Percentiles rank a stretch among this genome's conserved stretches.
Evolutionary conservation across 2,329 filamentous ascomycete species (phyloP).

Genomic region (Mollisia scopiformis): DNA sequence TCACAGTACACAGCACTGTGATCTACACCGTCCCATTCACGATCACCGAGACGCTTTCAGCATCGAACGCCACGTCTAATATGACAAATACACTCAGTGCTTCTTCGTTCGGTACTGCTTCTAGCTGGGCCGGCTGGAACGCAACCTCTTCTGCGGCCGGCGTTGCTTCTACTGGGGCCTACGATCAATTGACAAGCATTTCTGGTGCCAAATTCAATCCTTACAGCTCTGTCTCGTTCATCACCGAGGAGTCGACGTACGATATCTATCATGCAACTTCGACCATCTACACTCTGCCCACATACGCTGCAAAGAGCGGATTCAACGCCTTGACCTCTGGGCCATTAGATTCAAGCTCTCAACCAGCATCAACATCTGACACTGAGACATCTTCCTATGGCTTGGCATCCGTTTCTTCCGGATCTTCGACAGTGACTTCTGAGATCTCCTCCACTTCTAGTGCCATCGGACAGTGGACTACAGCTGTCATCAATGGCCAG

Average conservation of each 20-base stretch:
- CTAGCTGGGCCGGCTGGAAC: conserved; percentile 27
- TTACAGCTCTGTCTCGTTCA: neutral
- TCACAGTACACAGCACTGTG: conserved; percentile 14
- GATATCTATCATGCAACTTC: conserved; percentile 14
- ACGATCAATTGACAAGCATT: neutral
- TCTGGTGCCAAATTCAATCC: neutral
- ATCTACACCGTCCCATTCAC: conserved; percentile 15
- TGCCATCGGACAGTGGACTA: conserved; percentile 3
- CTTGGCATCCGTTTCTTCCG: neutral
- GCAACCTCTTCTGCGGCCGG: conserved; percentile 12
- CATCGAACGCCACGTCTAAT: neutral
- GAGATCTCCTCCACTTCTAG: neutral
- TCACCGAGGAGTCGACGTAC: conserved; percentile 16
- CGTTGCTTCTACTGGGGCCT: neutral
- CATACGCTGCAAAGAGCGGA: conserved; percentile 17
- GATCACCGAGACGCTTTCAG: conserved; percentile 19
- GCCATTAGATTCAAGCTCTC: no score
- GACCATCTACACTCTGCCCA: neutral
- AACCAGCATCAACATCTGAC: neutral
- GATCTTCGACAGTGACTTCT: neutral
- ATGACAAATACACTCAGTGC: neutral
- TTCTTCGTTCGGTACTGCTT: neutral
- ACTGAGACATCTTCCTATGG: neutral
- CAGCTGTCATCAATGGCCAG: conserved; percentile 1
- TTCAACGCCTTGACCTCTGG: conserved; percentile 21